A percentile compares a stretch with the other conserved stretches of the same genome.
Conservation (phyloP, 2,329 filamentous ascomycete species). For the Plenodomus lindquistii region DNA sequence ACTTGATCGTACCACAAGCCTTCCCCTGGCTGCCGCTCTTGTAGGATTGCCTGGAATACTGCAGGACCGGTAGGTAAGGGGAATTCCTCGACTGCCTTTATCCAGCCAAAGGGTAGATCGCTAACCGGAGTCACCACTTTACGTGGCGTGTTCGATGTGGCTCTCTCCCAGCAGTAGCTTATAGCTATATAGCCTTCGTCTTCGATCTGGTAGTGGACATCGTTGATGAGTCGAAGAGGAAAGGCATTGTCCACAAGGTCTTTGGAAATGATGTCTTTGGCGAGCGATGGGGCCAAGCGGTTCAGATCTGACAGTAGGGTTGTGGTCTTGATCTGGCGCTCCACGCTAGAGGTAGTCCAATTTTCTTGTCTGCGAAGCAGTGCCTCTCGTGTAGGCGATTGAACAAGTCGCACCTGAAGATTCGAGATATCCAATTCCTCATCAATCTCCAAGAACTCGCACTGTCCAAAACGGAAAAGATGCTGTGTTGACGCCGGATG, state of each 20-base stretch:
- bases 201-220: slow-evolving; percentile 34
- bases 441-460: slow-evolving; percentile 36
- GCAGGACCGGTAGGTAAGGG: slow-evolving; percentile 45
- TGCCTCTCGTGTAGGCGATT: slow-evolving; percentile 17
- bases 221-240: slow-evolving; percentile 46
- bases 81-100: slow-evolving; percentile 40
- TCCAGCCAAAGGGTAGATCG: slow-evolving; percentile 42
- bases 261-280: slow-evolving; percentile 37
- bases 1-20: slow-evolving; percentile 53
- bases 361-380: slow-evolving; percentile 21
- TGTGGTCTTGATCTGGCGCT: slow-evolving; percentile 20
- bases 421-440: slow-evolving; percentile 36
- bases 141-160: slow-evolving; percentile 27
- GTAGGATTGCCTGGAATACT: slow-evolving; percentile 48
- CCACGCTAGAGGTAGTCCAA: slow-evolving; percentile 3
- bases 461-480: slow-evolving; percentile 27
- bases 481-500: slow-evolving; percentile 11
- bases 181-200: slow-evolving; percentile 49
- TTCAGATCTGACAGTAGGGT: slow-evolving; percentile 31
- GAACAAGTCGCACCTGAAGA: slow-evolving; percentile 29
- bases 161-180: slow-evolving; percentile 49
- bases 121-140: slow-evolving; percentile 28
- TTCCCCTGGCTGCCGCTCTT: slow-evolving; percentile 44
- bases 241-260: slow-evolving; percentile 19
- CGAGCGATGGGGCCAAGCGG: slow-evolving; percentile 33